Conservation (phyloP, 1,139 yeast genomes). For the Taphrina flavorubra region DNA sequence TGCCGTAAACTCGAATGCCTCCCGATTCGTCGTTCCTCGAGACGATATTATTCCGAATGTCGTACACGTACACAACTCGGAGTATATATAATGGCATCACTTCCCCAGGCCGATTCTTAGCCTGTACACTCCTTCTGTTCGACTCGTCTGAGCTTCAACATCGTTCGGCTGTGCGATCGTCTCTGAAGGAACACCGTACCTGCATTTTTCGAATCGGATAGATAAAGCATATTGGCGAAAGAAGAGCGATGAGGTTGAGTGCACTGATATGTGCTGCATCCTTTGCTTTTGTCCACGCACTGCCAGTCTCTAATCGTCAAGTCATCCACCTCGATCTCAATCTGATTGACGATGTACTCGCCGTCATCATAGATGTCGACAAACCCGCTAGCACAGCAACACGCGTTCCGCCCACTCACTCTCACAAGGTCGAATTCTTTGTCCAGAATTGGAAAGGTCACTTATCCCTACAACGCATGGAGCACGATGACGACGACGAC, state of each 20-base stretch:
- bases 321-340: background rate
- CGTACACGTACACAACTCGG: no score
- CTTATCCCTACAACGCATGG: background rate
- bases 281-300: background rate
- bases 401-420: background rate
- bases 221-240: no score
- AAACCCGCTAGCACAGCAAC: background rate
- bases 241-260: background rate
- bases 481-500: background rate
- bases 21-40: no score
- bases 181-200: no score
- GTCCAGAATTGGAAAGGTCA: background rate
- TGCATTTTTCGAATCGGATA: no score
- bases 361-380: conserved; percentile 1
- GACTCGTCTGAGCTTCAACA: no score
- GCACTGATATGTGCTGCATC: background rate
- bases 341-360: conserved; percentile 4
- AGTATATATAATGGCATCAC: no score
- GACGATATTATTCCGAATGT: no score
- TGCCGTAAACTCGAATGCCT: no score
- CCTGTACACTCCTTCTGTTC: no score
- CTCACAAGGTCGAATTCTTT: background rate
- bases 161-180: no score
- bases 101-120: no score
- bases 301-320: background rate